Conservation (phyloP, 306 rosid species). For the Fagus sylvatica region DNA sequence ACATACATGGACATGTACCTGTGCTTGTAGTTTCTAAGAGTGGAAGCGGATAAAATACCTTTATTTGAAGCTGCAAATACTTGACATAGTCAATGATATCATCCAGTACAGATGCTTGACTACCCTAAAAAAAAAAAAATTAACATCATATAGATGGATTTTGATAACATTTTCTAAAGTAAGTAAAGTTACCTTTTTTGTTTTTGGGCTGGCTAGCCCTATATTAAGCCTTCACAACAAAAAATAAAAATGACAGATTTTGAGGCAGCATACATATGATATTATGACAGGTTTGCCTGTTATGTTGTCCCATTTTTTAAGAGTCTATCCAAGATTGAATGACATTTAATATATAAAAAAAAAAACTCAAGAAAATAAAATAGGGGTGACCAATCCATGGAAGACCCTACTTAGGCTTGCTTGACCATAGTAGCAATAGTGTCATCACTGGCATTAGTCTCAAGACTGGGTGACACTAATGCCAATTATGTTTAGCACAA, state of each 20-base stretch:
- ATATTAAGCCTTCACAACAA: not conserved
- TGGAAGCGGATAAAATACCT: constrained; percentile 41
- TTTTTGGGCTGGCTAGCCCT: too few relatives aligned
- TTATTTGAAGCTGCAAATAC: constrained; percentile 73
- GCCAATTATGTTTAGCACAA: not conserved
- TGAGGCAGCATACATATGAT: constrained; percentile 1
- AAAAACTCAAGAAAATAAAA: too few relatives aligned
- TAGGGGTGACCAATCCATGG: too few relatives aligned
- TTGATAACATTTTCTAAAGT: not conserved
- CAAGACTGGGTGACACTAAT: not conserved
- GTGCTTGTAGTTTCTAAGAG: not conserved
- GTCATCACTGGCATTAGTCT: too few relatives aligned
- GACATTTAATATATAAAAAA: not conserved
- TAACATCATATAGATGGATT: constrained; percentile 6
- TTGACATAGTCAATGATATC: constrained; percentile 83
- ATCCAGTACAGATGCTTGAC: constrained; percentile 62
- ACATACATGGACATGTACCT: not conserved
- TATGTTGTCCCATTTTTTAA: not conserved
- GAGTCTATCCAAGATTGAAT: not conserved
- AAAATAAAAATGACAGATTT: not conserved
- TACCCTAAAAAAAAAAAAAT: constrained; percentile 52
- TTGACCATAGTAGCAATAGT: too few relatives aligned
- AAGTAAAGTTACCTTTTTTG: not conserved
- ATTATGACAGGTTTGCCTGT: not conserved
- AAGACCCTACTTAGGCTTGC: too few relatives aligned